These are phyloP conservation scores for Lichenothelia convexa DNA, from an alignment of 495 filamentous ascomycete species.

Conservation along the genomic window DNA sequence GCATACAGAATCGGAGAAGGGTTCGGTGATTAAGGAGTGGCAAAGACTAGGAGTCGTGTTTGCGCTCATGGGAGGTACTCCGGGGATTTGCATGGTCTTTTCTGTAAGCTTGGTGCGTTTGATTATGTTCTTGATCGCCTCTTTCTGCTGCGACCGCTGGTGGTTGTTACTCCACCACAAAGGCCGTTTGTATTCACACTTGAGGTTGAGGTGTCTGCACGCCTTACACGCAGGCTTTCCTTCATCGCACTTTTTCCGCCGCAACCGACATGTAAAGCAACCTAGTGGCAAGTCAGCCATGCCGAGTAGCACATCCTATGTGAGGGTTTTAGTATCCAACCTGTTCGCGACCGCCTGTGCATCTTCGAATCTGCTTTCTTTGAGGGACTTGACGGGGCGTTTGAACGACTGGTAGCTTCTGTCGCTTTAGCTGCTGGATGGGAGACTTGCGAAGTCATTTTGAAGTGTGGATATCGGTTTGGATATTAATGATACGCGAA, in stretches of 20 bases:
- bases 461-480: too few relatives aligned
- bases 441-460: constrained; percentile 7
- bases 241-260: constrained; percentile 97
- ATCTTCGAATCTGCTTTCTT: constrained; percentile 55
- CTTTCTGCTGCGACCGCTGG: constrained; percentile 70
- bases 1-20: constrained; percentile 31
- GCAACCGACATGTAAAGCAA: constrained; percentile 90
- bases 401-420: constrained; percentile 25
- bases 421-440: constrained; percentile 14
- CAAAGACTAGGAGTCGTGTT: constrained; percentile 61
- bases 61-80: constrained; percentile 35
- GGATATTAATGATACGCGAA: too few relatives aligned
- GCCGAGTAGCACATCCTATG: constrained; percentile 9
- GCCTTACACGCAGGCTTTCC: constrained; percentile 68
- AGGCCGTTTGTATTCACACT: constrained; percentile 90
- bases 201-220: constrained; percentile 70
- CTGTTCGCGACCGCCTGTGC: constrained; percentile 85
- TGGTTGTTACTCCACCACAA: constrained; percentile 94
- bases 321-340: constrained; percentile 33
- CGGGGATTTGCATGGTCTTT: constrained; percentile 36
- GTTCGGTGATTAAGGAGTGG: constrained; percentile 60
- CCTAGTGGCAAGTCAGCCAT: constrained; percentile 34
- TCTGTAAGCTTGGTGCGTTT: constrained; percentile 88
- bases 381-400: constrained; percentile 24
- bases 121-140: constrained; percentile 90